Evolutionary conservation across 805 yeast genomes (phyloP).

Genomic region (Saccharomycopsis malanga): DNA sequence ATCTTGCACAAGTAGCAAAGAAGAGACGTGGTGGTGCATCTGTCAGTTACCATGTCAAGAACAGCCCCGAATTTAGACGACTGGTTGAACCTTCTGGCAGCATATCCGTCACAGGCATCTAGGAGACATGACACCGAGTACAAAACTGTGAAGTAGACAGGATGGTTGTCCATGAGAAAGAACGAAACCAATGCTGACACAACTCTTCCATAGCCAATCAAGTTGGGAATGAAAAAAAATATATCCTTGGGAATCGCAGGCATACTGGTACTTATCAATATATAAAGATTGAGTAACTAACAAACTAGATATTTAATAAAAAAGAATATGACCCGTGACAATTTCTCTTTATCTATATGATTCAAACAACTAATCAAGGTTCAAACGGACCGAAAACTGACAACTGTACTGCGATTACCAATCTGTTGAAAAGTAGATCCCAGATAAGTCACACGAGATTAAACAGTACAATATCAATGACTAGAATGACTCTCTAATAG

Average conservation of each 20-base stretch:
- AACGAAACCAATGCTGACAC: conserved; percentile 75
- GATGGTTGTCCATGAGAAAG: conserved; percentile 76
- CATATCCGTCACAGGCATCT: conserved; percentile 95
- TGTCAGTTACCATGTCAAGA: conserved; percentile 96
- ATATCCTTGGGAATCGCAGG: conserved; percentile 41
- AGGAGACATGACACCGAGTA: conserved; percentile 85
- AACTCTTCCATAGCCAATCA: conserved; percentile 85
- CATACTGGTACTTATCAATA: too few relatives aligned
- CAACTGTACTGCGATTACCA: too few relatives aligned
- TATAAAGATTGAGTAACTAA: too few relatives aligned
- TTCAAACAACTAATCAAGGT: too few relatives aligned
- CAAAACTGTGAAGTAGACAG: conserved; percentile 64
- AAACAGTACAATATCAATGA: too few relatives aligned
- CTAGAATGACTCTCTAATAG: too few relatives aligned
- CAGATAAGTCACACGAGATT: too few relatives aligned
- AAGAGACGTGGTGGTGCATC: conserved; percentile 94
- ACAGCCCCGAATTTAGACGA: conserved; percentile 94
- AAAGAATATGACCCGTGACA: too few relatives aligned
- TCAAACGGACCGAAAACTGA: too few relatives aligned
- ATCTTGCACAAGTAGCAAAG: conserved; percentile 65
- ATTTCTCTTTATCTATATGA: too few relatives aligned
- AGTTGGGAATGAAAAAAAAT: conserved; percentile 78
- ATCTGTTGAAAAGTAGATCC: too few relatives aligned
- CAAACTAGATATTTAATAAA: too few relatives aligned
- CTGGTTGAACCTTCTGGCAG: conserved; percentile 85